A percentile compares a stretch with the other conserved stretches of the same genome.
These are phyloP conservation scores for Botrytis fabae DNA, from an alignment of 2,329 filamentous ascomycete genomes.

Conservation along the genomic window DNA sequence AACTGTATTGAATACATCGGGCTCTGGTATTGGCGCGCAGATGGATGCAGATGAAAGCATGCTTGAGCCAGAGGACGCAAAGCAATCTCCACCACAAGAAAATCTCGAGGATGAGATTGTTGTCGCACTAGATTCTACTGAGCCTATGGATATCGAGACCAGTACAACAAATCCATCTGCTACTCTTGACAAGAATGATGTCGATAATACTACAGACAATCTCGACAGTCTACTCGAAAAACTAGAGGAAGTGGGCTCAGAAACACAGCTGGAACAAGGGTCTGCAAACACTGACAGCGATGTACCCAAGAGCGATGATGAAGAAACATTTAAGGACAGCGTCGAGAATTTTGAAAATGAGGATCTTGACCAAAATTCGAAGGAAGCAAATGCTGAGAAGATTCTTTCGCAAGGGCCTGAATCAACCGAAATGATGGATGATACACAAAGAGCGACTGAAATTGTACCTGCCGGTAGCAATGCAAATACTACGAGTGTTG, in stretches of 20 bases:
- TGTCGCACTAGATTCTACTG: not conserved
- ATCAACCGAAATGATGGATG: not conserved
- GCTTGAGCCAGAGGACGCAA: not conserved
- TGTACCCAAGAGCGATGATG: not conserved
- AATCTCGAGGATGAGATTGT: not conserved
- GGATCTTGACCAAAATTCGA: not conserved
- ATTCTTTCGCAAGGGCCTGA: not conserved
- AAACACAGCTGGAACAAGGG: not conserved
- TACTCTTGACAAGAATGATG: not conserved
- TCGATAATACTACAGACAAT: conserved; percentile 1
- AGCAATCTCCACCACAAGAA: not conserved
- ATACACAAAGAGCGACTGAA: not conserved
- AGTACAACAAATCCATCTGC: not conserved
- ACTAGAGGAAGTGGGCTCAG: not conserved
- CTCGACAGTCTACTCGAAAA: conserved; percentile 14
- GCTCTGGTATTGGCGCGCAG: not conserved
- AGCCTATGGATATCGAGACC: conserved; percentile 10
- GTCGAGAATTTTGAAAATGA: not conserved
- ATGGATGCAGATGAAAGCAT: not conserved
- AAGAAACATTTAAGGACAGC: not conserved
- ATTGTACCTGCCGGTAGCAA: not conserved
- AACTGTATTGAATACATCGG: not conserved
- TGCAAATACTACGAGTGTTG: not conserved
- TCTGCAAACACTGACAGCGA: not conserved
- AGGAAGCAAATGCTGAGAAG: not conserved